phyloP scores from a whole-genome alignment of 805 yeast species.

The Candida hungchunana region DNA sequence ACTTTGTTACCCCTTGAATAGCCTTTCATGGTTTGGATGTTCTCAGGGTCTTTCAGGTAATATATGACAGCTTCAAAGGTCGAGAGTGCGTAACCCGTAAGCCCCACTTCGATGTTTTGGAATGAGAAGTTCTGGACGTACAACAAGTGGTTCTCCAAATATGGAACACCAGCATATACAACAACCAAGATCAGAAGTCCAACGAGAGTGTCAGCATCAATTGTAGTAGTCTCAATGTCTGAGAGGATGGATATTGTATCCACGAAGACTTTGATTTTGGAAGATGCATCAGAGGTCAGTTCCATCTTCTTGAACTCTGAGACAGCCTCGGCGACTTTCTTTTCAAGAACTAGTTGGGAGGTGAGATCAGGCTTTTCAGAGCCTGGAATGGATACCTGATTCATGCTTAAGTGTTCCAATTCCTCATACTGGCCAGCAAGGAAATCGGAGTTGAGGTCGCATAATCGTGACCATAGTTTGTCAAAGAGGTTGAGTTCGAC shows the following conservation, averaged over 20 bases:
- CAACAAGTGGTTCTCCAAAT: constrained; percentile 58
- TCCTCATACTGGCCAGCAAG: constrained; percentile 21
- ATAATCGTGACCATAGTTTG: constrained; percentile 54
- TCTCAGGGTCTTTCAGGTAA: constrained; percentile 46
- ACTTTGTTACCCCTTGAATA: constrained; percentile 44
- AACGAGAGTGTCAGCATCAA: constrained; percentile 81
- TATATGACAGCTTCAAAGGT: constrained; percentile 78
- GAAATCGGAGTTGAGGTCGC: constrained; percentile 24
- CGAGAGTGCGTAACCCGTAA: constrained; percentile 71
- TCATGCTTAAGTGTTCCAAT: constrained; percentile 32
- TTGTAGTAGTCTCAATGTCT: constrained; percentile 27
- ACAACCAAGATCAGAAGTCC: constrained; percentile 71
- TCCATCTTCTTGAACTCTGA: constrained; percentile 44
- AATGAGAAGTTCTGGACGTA: constrained; percentile 61
- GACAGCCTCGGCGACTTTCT: constrained; percentile 47
- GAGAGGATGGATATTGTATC: constrained; percentile 52
- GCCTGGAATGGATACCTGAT: constrained; percentile 38
- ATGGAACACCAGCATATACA: constrained; percentile 52
- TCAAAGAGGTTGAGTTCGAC: constrained; percentile 68
- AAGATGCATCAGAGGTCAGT: constrained; percentile 41
- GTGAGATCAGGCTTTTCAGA: constrained; percentile 26
- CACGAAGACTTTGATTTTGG: constrained; percentile 46
- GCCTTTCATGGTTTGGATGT: constrained; percentile 33
- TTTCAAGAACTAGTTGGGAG: constrained; percentile 32
- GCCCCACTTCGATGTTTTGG: constrained; percentile 49